Base-by-base conservation (phyloP, 2,329 filamentous ascomycete species). In the Chaetomium strumarium region DNA sequence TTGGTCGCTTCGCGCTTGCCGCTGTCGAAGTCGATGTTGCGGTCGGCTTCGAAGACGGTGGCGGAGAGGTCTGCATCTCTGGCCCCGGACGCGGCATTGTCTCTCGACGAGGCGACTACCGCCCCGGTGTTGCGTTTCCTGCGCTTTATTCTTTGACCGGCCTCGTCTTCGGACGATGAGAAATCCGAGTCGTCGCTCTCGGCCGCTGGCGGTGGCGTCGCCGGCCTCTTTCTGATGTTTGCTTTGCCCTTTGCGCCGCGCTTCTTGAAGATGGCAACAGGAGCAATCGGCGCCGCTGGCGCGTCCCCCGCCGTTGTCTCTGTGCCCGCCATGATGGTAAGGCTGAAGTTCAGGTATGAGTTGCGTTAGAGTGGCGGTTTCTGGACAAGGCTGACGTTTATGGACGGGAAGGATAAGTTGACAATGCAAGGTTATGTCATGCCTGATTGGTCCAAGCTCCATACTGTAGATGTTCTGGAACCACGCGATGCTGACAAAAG, bases 1-100 rank as follows among this genome's bases (percentile, higher is more conserved):
- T 95, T 96, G 1, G 92, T 97, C 17, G 93, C 92, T 67, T 96
- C 91, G 67, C 38, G 51, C 53, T 92, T 92, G 62, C 80, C 80
- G 58, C 76, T 77, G 49, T 62, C 58, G 36, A 59, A 55, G 61
- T 82, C 75, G 61, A 90, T 82, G 52, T 73, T 77, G 59, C 84
- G 76, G 67, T 89, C 79, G 52, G 84, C 80, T 48, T 76, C 69
- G 69, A 79, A 80, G 58, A 78, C 70, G 43, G 80, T 78, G 54
- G 80, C 71, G 13, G 72, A 70, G 20, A 76, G 67, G 29, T 79
- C 74, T 8, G 72, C 69, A 36, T 64, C 41, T 11, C 11, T 17
- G 20, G 30, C 16, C 19, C 65, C 10, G 66, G 67, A 12, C 13
- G 70, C 65, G 56, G 68, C 69, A 36, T 67, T 66, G 48, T 74